A percentile compares a stretch with the other conserved stretches of the same genome.
Evolutionary conservation across 345 rosid genomes (phyloP).

Genomic region (Salix caprea): DNA sequence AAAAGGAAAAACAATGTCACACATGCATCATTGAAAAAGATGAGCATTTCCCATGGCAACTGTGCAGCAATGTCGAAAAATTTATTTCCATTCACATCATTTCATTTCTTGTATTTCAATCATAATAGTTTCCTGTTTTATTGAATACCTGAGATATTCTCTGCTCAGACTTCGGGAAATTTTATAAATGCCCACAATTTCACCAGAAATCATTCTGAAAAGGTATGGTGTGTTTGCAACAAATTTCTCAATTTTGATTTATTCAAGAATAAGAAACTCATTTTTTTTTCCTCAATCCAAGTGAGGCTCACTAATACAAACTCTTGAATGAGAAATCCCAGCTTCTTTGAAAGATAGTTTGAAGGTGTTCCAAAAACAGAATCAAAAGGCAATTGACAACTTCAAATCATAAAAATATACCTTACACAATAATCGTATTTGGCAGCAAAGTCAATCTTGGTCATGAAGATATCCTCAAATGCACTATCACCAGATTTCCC

Average conservation of each 20-base stretch:
- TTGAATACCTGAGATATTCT: background rate
- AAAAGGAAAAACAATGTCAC: background rate
- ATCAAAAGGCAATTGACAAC: conserved; percentile 5
- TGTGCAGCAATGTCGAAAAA: background rate
- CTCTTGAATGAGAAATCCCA: background rate
- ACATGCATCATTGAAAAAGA: background rate
- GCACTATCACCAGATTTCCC: conserved; percentile 70
- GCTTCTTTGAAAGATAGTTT: background rate
- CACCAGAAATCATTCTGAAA: too few relatives aligned
- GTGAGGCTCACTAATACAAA: background rate
- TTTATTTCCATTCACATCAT: background rate
- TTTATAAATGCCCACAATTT: background rate
- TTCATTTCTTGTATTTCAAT: background rate
- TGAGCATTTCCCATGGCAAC: too few relatives aligned
- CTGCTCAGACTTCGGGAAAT: background rate
- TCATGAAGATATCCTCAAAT: conserved; percentile 66
- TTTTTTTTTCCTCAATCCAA: background rate
- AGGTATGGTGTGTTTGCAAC: background rate
- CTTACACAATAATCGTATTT: conserved; percentile 76
- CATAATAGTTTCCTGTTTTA: background rate
- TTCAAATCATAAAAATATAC: conserved; percentile 27
- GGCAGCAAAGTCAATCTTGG: conserved; percentile 71
- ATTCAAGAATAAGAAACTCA: background rate
- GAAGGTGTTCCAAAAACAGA: background rate
- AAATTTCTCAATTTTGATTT: background rate